These are phyloP conservation scores for Gonium pectorale DNA, from an alignment of 139 green algal species.

Conservation along the genomic window DNA sequence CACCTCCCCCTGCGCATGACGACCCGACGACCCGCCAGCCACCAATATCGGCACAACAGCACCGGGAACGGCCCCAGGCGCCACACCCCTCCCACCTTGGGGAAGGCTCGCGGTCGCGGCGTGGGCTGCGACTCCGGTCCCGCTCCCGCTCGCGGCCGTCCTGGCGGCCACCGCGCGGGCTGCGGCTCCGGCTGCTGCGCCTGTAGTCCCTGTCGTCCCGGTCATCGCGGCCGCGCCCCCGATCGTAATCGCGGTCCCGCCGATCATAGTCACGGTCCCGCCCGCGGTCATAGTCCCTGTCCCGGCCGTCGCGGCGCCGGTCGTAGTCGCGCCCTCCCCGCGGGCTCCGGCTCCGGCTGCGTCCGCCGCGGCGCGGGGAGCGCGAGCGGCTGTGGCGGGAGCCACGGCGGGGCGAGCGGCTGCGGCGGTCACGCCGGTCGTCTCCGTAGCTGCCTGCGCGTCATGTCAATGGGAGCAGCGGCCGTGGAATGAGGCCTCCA, in stretches of 20 bases:
- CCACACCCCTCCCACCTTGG: neutral
- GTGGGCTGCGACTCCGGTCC: slow-evolving; percentile 6
- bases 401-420: neutral
- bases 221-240: slow-evolving; percentile 27
- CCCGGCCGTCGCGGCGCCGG: neutral
- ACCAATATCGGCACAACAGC: too few relatives aligned
- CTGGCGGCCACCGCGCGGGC: neutral
- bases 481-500: too few relatives aligned
- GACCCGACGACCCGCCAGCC: too few relatives aligned
- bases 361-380: neutral
- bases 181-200: neutral
- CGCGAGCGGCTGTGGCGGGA: neutral
- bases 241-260: neutral
- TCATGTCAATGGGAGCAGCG: too few relatives aligned
- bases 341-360: neutral
- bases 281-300: slow-evolving; percentile 2
- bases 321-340: neutral
- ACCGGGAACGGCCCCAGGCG: too few relatives aligned
- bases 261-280: neutral
- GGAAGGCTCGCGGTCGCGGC: neutral
- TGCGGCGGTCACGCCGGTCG: slow-evolving; percentile 9
- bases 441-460: neutral
- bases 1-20: too few relatives aligned
- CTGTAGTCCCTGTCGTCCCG: neutral
- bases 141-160: neutral